Conservation (phyloP, 1,284 basidiomycete genomes). For the Moesziomyces sp. region DNA sequence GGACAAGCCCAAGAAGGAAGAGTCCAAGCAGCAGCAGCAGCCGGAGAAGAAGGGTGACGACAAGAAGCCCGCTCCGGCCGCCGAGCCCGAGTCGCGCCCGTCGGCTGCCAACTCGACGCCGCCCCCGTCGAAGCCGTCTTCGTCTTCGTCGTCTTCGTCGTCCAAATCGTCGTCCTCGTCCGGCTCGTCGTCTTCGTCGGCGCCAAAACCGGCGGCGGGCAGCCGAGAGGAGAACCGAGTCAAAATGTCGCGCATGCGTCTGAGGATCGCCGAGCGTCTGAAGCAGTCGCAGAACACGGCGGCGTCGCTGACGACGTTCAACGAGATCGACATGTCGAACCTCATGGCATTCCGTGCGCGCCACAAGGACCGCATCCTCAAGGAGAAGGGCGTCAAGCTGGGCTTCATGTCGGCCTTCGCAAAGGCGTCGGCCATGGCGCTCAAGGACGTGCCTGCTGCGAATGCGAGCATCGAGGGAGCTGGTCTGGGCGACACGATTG, state of each 20-base stretch:
- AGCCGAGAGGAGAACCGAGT: constrained; percentile 86
- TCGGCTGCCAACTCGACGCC: constrained; percentile 24
- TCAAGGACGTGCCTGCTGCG: constrained; percentile 91
- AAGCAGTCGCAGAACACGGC: constrained; percentile 99
- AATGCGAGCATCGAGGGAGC: constrained; percentile 88
- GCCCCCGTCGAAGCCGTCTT: constrained; percentile 30
- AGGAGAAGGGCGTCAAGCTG: constrained; percentile 94
- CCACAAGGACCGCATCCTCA: constrained; percentile 93
- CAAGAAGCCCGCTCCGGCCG: constrained; percentile 62
- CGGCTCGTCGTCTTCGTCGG: constrained; percentile 16
- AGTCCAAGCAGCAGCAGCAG: constrained; percentile 61
- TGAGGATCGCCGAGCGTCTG: constrained; percentile 94
- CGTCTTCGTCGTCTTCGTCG: constrained; percentile 24
- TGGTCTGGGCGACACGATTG: constrained; percentile 81
- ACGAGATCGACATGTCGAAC: constrained; percentile 99
- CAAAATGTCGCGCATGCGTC: constrained; percentile 77
- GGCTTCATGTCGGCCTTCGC: constrained; percentile 99
- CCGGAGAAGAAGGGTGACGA: constrained; percentile 68
- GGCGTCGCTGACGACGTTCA: constrained; percentile 96
- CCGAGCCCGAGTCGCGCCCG: constrained; percentile 24
- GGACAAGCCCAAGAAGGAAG: constrained; percentile 65
- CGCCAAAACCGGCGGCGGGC: constrained; percentile 52
- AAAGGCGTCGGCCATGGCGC: constrained; percentile 83
- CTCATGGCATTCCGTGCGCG: constrained; percentile 92
- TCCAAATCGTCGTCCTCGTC: constrained; percentile 17